A percentile compares a stretch with the other conserved stretches of the same genome.
Conservation (phyloP, 1,284 basidiomycete genomes). For the Heterobasidion annosum region DNA sequence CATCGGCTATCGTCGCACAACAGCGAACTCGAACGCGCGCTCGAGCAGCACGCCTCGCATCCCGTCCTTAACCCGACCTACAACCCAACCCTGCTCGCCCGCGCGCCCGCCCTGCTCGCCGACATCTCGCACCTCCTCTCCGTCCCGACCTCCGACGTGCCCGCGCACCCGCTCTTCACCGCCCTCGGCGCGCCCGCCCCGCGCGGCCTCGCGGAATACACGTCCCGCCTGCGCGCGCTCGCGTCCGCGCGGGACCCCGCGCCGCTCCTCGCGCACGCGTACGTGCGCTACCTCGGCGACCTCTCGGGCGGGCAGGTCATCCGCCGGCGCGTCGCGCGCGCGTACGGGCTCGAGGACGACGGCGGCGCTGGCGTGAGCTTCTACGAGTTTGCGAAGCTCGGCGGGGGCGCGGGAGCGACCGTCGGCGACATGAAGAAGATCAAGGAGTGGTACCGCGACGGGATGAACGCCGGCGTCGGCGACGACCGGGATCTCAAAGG, state of each 20-base stretch:
- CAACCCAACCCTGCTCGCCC: slow-evolving; percentile 60
- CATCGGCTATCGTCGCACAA: slow-evolving; percentile 22
- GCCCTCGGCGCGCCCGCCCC: slow-evolving; percentile 24
- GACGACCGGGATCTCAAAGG: slow-evolving; percentile 50
- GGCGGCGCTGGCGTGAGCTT: slow-evolving; percentile 51
- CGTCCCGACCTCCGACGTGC: slow-evolving; percentile 42
- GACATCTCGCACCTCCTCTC: slow-evolving; percentile 65
- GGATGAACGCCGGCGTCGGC: slow-evolving; percentile 62
- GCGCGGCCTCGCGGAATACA: slow-evolving; percentile 42
- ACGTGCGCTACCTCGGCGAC: slow-evolving; percentile 83
- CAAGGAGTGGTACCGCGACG: slow-evolving; percentile 70
- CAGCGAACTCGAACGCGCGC: slow-evolving; percentile 47
- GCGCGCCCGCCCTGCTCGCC: slow-evolving; percentile 46
- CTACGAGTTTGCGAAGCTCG: slow-evolving; percentile 63
- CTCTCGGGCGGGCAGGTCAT: slow-evolving; percentile 78
- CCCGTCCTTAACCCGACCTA: slow-evolving; percentile 60
- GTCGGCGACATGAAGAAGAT: slow-evolving; percentile 62
- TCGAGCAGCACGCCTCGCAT: slow-evolving; percentile 57
- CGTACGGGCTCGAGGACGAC: slow-evolving; percentile 52
- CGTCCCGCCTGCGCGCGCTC: slow-evolving; percentile 37
- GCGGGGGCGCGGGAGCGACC: slow-evolving; percentile 27
- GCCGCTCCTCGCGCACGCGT: slow-evolving; percentile 67
- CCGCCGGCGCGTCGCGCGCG: slow-evolving; percentile 51
- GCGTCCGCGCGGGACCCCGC: slow-evolving; percentile 38
- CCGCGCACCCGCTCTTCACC: slow-evolving; percentile 42